Evolutionary conservation across 805 yeast genomes (phyloP).

Genomic region (Yarrowia hollandica): DNA sequence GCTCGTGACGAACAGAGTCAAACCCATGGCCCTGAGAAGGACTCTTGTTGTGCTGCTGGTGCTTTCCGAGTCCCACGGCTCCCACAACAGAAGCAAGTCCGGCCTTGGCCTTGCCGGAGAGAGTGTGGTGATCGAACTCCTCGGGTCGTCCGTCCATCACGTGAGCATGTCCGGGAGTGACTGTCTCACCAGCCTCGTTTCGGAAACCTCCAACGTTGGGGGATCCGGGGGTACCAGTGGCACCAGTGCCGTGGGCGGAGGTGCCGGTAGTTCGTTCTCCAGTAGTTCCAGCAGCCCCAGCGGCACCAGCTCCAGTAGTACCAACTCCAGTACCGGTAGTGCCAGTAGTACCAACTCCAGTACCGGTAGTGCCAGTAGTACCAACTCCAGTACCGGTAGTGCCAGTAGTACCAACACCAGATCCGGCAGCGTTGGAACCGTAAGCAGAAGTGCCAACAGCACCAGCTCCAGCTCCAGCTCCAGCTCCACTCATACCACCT

Average conservation of each 20-base stretch:
- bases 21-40: neutral
- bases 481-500: neutral
- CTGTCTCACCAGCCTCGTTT: neutral
- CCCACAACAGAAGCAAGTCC: slow-evolving; percentile 18
- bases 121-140: neutral
- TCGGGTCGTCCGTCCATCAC: slow-evolving; percentile 16
- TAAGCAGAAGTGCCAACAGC: neutral
- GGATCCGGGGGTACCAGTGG: neutral
- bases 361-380: neutral
- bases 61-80: slow-evolving; percentile 1
- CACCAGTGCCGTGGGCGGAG: no score
- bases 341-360: neutral
- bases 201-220: slow-evolving; percentile 3
- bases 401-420: neutral
- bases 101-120: slow-evolving; percentile 21
- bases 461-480: neutral
- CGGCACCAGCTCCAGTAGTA: neutral
- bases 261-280: no score
- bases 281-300: no score
- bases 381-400: neutral
- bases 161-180: neutral
- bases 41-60: neutral
- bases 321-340: neutral
- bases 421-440: no score
- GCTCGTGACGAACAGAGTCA: slow-evolving; percentile 2